Percentiles rank a stretch among this genome's conserved stretches.
These are phyloP conservation scores for Talaromyces trachyspermus DNA, from an alignment of 495 filamentous ascomycete species.

Conservation along the genomic window DNA sequence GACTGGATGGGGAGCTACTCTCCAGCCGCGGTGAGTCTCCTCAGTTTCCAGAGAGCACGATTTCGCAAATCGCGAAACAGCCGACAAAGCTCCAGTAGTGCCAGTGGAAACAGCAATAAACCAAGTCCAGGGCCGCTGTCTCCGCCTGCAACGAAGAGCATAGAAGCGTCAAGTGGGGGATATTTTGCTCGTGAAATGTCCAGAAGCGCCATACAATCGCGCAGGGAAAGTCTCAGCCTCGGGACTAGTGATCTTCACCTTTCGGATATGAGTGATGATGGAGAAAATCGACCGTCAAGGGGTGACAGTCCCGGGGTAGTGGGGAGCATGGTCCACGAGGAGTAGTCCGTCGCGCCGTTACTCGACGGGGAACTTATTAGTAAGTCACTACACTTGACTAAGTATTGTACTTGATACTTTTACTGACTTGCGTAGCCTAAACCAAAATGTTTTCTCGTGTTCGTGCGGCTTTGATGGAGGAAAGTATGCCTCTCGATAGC, in stretches of 20 bases:
- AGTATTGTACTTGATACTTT: neutral
- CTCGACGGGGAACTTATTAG: conserved; percentile 82
- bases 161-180: conserved; percentile 40
- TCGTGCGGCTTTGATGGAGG: conserved; percentile 79
- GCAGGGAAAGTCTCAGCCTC: conserved; percentile 78
- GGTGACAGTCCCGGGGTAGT: conserved; percentile 37
- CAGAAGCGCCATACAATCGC: conserved; percentile 43
- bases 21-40: conserved; percentile 60
- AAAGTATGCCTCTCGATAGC: conserved; percentile 75
- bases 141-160: conserved; percentile 55
- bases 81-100: conserved; percentile 63
- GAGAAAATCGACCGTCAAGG: conserved; percentile 39
- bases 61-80: conserved; percentile 46
- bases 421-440: conserved; percentile 57
- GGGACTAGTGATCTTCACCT: conserved; percentile 81
- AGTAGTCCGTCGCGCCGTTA: conserved; percentile 62
- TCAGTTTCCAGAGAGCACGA: conserved; percentile 67
- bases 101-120: conserved; percentile 62
- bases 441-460: conserved; percentile 88
- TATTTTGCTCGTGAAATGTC: conserved; percentile 36
- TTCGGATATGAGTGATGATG: conserved; percentile 80
- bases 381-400: conserved; percentile 32
- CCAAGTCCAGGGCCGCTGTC: conserved; percentile 57
- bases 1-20: conserved; percentile 57
- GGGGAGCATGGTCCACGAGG: conserved; percentile 36